Evolutionary conservation across 352 stramenopile species (phyloP).

Genomic region (Globisporangium apiculatum): DNA sequence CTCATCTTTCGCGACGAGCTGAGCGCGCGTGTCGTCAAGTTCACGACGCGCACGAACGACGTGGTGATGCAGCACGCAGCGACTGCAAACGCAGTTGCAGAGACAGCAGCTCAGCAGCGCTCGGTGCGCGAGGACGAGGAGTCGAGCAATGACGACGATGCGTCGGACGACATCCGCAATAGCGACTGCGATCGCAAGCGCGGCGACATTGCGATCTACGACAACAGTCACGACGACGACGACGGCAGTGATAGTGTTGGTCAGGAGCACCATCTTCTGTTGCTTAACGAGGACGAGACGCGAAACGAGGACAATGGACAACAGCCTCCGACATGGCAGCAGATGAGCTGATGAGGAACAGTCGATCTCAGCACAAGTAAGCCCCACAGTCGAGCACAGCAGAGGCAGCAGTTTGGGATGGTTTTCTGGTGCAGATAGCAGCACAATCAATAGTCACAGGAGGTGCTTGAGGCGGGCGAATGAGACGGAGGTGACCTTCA

Average conservation of each 20-base stretch:
- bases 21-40: conserved; percentile 39
- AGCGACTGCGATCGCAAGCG: background rate
- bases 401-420: too few species aligned
- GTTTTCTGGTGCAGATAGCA: too few species aligned
- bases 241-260: background rate
- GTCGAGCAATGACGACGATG: conserved; percentile 2
- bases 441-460: too few species aligned
- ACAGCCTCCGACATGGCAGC: too few species aligned
- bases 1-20: conserved; percentile 61
- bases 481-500: too few species aligned
- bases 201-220: background rate
- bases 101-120: background rate
- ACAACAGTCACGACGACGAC: background rate
- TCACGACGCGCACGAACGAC: conserved; percentile 24
- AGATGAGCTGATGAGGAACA: too few species aligned
- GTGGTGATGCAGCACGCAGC: conserved; percentile 8
- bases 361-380: too few species aligned
- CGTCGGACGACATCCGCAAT: background rate
- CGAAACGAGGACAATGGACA: background rate
- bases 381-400: too few species aligned
- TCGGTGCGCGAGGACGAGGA: conserved; percentile 1
- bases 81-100: conserved; percentile 1
- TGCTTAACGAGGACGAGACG: background rate
- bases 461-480: too few species aligned
- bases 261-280: background rate